Percentiles rank a stretch among this genome's conserved stretches.
These are phyloP conservation scores for Prunus davidiana DNA, from an alignment of 306 rosid species.

Conservation along the genomic window DNA sequence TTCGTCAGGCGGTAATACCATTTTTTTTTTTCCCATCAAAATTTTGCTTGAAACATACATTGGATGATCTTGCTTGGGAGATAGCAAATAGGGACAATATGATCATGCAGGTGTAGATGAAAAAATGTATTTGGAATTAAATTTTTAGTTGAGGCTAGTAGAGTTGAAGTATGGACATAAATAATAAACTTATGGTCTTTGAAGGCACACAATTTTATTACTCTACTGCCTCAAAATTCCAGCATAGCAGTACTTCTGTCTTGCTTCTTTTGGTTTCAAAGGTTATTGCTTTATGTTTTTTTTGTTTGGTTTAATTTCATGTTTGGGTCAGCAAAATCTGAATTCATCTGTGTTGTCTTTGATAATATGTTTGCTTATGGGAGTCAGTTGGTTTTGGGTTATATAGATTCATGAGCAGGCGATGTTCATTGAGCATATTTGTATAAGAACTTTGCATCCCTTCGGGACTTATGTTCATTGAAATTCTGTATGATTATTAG, in stretches of 20 bases:
- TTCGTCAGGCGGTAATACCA: constrained; percentile 43
- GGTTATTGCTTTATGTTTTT: not conserved
- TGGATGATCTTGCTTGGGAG: not conserved
- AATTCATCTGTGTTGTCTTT: not conserved
- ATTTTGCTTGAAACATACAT: not conserved
- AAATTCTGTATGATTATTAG: not conserved
- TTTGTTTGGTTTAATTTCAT: not conserved
- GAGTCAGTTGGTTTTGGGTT: not conserved
- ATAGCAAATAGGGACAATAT: not conserved
- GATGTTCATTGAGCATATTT: not conserved
- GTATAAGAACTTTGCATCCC: not conserved
- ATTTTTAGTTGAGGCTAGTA: not conserved
- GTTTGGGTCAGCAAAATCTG: not conserved
- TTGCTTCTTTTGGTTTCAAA: not conserved
- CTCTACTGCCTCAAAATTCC: not conserved
- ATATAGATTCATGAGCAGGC: not conserved
- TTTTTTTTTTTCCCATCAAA: not conserved
- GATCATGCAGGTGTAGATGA: not conserved
- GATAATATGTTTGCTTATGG: not conserved
- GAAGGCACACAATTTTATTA: not conserved
- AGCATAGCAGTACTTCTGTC: not conserved
- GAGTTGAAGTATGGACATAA: not conserved
- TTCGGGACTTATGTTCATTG: not conserved
- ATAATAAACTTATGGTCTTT: not conserved
- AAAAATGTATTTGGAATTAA: too few relatives aligned